Evolutionary conservation across 148 eudicot genomes (phyloP), one percentile per base, ranked within the genome.

Genomic region (Vaccinium vitisidaea): DNA sequence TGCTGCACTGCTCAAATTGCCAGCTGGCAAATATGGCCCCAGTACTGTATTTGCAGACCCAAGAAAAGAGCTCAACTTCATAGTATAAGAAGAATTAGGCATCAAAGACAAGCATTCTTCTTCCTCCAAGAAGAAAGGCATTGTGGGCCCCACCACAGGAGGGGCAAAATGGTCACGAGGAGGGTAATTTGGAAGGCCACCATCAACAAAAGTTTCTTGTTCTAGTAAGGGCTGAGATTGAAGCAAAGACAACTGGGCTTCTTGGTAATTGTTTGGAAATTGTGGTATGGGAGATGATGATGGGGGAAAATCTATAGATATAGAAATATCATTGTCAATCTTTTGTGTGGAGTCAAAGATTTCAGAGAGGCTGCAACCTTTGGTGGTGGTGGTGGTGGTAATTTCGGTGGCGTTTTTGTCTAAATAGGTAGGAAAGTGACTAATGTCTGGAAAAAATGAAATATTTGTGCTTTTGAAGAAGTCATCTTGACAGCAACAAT

Each of bases 401-500:
- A 71, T 82, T 53, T 56, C 46, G 39, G 78, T 80, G 4, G 15
- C 14, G 1, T 75, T 48, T 21, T 75, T 59, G 52, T 70, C 70
- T 56, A 84, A 32, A 13, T 65, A 50, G 80, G 30, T 79, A 53
- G 83, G 84, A 58, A 80, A 54, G 54, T 86, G 85, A 43, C 53
- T 88, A 59, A 86, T 80, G 46, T 89, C 80, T 69, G 91, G 75
- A 77, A 79, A 83, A 46, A 89, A 80, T 30, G 90, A 69, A 12
- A 89, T 80, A 36, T 36, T 36, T 36, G 39, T 36, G 39, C 4
- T 36, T 36, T 36, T 36, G 3, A 88, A 89, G 19, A 92, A 85
- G 84, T 93, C 89, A 16, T 91, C 94, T 30, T 93, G 94, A 58
- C 91, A 89, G 85, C 91, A 90, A 80, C 91, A 89, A 76, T 92